A percentile compares a stretch with the other conserved stretches of the same genome.
Evolutionary conservation across 139 green algal genomes (phyloP).

Genomic region (Tetraselmis chui): DNA sequence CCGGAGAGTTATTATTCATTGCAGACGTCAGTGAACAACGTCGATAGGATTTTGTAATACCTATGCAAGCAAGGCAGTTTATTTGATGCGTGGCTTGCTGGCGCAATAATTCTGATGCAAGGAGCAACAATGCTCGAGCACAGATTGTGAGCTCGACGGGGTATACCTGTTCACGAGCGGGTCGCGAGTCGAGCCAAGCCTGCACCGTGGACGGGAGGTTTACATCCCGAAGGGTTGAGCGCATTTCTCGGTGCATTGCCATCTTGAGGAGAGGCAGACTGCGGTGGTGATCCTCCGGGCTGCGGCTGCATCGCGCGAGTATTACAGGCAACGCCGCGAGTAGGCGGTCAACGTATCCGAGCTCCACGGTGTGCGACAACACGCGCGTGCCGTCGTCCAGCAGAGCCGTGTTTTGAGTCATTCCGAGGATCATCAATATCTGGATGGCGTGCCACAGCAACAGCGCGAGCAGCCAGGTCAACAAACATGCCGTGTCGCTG

Average conservation of each 20-base stretch:
- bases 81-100: too few species aligned
- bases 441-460: too few species aligned
- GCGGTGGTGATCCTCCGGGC: background rate
- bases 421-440: background rate
- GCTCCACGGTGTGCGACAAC: background rate
- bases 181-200: background rate
- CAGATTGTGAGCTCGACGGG: too few species aligned
- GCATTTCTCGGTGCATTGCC: background rate
- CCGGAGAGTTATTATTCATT: too few species aligned
- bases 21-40: too few species aligned
- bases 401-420: background rate
- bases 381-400: background rate
- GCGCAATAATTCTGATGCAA: too few species aligned
- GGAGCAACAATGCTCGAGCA: too few species aligned
- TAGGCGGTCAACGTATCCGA: background rate
- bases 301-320: background rate
- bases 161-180: background rate
- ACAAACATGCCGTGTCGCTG: background rate
- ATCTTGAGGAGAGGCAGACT: background rate
- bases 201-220: background rate
- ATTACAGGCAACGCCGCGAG: background rate
- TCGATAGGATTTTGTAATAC: too few species aligned
- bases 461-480: background rate
- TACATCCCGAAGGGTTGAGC: background rate
- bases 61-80: too few species aligned